Evolutionary conservation across 108 stramenopile species (phyloP).

Genomic region (Seminavis robusta): DNA sequence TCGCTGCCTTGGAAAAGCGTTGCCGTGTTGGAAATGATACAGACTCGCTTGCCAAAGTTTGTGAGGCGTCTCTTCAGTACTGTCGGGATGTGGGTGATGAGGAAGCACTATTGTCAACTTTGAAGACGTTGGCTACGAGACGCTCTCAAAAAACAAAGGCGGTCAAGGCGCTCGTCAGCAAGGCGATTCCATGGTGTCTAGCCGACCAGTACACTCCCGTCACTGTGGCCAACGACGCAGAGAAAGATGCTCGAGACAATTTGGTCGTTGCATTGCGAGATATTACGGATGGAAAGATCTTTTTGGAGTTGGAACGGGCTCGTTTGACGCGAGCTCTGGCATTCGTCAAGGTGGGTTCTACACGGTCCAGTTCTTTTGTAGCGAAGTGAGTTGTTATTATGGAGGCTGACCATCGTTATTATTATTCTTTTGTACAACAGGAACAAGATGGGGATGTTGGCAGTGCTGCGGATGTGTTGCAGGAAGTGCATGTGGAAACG

Average conservation of each 20-base stretch:
- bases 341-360: constrained; percentile 51
- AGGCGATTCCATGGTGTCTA: constrained; percentile 67
- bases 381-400: background rate
- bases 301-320: constrained; percentile 95
- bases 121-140: constrained; percentile 65
- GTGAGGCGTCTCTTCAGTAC: constrained; percentile 55
- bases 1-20: constrained; percentile 79
- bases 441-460: constrained; percentile 82
- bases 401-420: background rate
- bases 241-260: constrained; percentile 38
- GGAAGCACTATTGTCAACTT: constrained; percentile 49
- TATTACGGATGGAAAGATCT: constrained; percentile 96
- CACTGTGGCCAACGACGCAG: background rate
- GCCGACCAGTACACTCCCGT: constrained; percentile 46
- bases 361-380: background rate
- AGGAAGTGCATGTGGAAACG: constrained; percentile 99
- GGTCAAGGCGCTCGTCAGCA: constrained; percentile 57
- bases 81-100: constrained; percentile 56
- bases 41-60: constrained; percentile 68
- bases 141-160: constrained; percentile 83
- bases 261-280: constrained; percentile 88
- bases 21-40: constrained; percentile 85
- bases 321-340: constrained; percentile 84
- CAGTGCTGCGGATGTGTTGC: constrained; percentile 86
- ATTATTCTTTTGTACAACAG: constrained; percentile 16